phyloP scores from a whole-genome alignment of 2,329 filamentous ascomycete genomes.

The Verticillium dahliae region DNA sequence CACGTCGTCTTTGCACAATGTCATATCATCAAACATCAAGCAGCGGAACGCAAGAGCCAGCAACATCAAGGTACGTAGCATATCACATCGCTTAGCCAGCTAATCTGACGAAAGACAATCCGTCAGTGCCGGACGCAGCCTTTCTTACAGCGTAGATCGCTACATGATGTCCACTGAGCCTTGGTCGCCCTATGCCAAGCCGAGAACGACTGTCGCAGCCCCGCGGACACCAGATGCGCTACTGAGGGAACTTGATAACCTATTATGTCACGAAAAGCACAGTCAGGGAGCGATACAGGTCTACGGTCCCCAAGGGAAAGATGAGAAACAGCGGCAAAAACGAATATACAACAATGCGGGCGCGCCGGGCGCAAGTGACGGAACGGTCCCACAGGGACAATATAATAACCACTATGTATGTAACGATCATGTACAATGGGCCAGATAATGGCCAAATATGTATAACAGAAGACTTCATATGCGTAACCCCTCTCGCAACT shows the following conservation, averaged over 20 bases:
- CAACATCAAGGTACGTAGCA: neutral
- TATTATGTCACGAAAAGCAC: neutral
- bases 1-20: neutral
- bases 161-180: slow-evolving; percentile 5
- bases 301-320: too few relatives aligned
- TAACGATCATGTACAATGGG: neutral
- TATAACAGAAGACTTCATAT: neutral
- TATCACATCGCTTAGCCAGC: neutral
- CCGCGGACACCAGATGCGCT: neutral
- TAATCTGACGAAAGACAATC: neutral
- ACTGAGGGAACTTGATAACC: slow-evolving; percentile 1
- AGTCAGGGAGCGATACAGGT: too few relatives aligned
- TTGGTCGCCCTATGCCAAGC: slow-evolving; percentile 2
- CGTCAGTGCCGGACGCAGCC: neutral
- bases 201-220: neutral
- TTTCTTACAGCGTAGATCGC: slow-evolving; percentile 6
- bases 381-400: neutral
- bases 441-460: neutral
- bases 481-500: neutral
- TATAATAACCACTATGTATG: neutral
- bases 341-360: neutral
- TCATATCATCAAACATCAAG: neutral
- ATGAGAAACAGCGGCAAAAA: neutral
- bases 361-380: neutral
- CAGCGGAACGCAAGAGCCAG: neutral